Evolutionary conservation across 2,329 filamentous ascomycete genomes (phyloP), one percentile per base, ranked within the genome.

Genomic region (Camillea tinctor): DNA sequence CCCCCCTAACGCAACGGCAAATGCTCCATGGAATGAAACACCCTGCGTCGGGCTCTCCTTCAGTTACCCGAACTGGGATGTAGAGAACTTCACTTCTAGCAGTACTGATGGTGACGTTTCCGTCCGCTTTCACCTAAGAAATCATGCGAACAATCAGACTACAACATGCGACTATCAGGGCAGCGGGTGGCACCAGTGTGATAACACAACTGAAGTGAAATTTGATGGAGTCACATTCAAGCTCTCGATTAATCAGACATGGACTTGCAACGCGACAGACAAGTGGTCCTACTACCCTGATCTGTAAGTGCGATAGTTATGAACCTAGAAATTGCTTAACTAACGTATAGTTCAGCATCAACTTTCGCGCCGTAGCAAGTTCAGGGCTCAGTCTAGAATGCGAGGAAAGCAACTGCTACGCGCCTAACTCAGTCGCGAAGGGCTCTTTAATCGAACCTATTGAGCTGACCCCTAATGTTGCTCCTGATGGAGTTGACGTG

Each of bases 61-160:
- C 24, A 64, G 59, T 49, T 64, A 66, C 21, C 64, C 64, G 15
- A 60, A 66, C 56, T 66, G 64, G 62, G 60, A 64, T 17, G 55
- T 66, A 1, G 48, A 58, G 48, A 44, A 57, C 52, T 61, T 66
- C 21, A 36, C 59, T 8, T 60, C 44, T 36, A 51, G 53, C 1
- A 21, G 19, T 11, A 23, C 13, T 11, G 54, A 58, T 11, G 57
- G 54, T 5, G 60, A 22, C 21, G 24, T 21, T 5, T 52, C 20
- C 1, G 57, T 59, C n/a, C 61, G 51, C 55, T 62, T 66, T 24
- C 58, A 26, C 3, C 50, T 66, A 24, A 60, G 54, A 11, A 66
- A 66, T n/a, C 64, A 63, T 30, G 64, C 55, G 2, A 63, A 26
- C 17, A 66, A 66, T 23, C 55, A 62, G 51, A 55, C 62, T 1